Base-by-base conservation (phyloP, 352 stramenopile species). In the Pythium biforme region DNA sequence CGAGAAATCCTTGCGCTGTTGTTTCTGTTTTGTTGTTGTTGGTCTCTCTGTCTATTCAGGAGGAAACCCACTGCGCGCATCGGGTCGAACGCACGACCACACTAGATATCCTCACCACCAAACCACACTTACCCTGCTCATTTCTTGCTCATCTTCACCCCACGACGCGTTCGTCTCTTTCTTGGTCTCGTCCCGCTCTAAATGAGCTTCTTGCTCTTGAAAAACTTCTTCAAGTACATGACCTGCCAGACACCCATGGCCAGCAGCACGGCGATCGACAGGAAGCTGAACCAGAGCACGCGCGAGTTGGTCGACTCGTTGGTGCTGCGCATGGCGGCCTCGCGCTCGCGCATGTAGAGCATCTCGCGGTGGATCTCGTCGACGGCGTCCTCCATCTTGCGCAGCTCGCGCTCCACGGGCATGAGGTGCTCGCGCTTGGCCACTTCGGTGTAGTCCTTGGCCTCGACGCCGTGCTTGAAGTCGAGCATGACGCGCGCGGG, bases 151-250 rank as follows among this genome's bases (percentile, higher is more conserved):
- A 52, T 10, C 45, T 15, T 10, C 19, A 19, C 10, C 45, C 4
- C 4, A 26, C 37, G 27, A 56, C 11, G 31, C 25, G 12, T 20
- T 34, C 34, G n/a, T 17, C 31, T 37, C 8, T 37, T 37, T 37
- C 31, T 37, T 12, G 31, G 31, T 37, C 14, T 11, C 31, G 31
- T 37, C 31, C 14, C 4, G 31, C 8, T 37, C 31, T 92, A 96
- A 62, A 96, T 94, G 63, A 96, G 79, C 71, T 96, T 96, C 71
- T 95, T 95, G 74, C 82, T 92, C 77, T 96, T 96, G 83, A 96
- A 96, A 57, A 96, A 96, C 65, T 91, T 90, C 74, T 95, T 95
- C 53, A 96, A 74, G 72, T 96, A 95, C 66, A 93, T 64, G 41
- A 96, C 86, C 67, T 96, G 88, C 81, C 84, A 96, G 40, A 92